These are phyloP conservation scores for Triticum timopheevii DNA, from an alignment of 176 grass and related monocot species.

Conservation along the genomic window DNA sequence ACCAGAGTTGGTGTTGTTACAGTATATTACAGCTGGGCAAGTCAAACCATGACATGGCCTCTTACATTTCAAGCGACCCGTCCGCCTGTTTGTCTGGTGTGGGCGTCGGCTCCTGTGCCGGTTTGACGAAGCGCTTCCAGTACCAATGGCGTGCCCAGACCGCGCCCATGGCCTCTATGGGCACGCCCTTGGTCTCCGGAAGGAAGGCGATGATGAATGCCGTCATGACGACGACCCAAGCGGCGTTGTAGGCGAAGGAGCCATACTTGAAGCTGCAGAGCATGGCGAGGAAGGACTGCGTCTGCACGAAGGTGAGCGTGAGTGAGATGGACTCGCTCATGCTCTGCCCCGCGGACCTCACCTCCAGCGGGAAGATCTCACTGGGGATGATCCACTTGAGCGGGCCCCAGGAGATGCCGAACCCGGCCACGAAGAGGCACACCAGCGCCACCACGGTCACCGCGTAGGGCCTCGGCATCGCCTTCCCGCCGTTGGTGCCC, in stretches of 20 bases:
- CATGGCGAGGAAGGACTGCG: slow-evolving; percentile 41
- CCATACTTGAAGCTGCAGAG: slow-evolving; percentile 43
- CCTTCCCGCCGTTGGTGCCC: slow-evolving; percentile 6
- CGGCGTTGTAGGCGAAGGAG: slow-evolving; percentile 44
- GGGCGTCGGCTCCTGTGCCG: too few species aligned
- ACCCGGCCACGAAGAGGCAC: slow-evolving; percentile 43
- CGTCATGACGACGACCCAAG: slow-evolving; percentile 49
- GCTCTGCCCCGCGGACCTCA: slow-evolving; percentile 49
- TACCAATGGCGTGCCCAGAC: slow-evolving; percentile 57
- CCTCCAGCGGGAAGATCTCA: slow-evolving; percentile 58
- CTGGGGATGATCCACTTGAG: slow-evolving; percentile 51
- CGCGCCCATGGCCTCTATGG: slow-evolving; percentile 54
- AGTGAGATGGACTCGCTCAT: slow-evolving; percentile 39
- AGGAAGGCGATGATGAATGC: slow-evolving; percentile 44
- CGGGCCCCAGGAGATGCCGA: slow-evolving; percentile 51
- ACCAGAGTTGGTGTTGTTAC: too few species aligned
- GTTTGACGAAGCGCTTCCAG: slow-evolving; percentile 43
- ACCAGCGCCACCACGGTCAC: slow-evolving; percentile 43
- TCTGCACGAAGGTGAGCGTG: slow-evolving; percentile 33
- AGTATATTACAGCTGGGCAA: not conserved
- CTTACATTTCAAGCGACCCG: not conserved
- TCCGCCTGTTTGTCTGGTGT: not conserved
- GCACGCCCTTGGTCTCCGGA: slow-evolving; percentile 83
- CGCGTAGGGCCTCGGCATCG: slow-evolving; percentile 31
- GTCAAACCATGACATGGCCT: not conserved